Evolutionary conservation across 2,329 filamentous ascomycete genomes (phyloP).

Genomic region (Penicillium sp.): DNA sequence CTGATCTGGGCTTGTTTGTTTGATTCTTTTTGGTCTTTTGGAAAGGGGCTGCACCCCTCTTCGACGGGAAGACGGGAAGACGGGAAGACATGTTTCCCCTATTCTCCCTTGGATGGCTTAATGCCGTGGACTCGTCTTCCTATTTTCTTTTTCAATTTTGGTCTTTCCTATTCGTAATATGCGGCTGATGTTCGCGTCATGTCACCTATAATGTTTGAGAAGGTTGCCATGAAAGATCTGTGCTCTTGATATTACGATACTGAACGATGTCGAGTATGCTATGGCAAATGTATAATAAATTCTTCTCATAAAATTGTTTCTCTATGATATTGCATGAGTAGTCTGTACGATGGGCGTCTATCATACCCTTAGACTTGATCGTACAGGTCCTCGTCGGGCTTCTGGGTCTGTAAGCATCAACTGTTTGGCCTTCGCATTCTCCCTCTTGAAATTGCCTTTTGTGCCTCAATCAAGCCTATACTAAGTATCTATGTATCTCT

Average conservation of each 20-base stretch:
- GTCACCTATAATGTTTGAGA: slow-evolving; percentile 23
- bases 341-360: too few species aligned
- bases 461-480: too few species aligned
- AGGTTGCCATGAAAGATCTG: slow-evolving; percentile 20
- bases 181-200: slow-evolving; percentile 26
- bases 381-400: too few species aligned
- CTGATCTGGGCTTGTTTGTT: slow-evolving; percentile 20
- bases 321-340: background rate
- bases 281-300: slow-evolving; percentile 19
- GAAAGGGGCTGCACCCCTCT: background rate
- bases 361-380: too few species aligned
- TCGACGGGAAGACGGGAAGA: background rate
- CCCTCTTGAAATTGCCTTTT: too few species aligned
- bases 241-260: slow-evolving; percentile 10
- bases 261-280: slow-evolving; percentile 13
- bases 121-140: background rate
- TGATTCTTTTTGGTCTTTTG: slow-evolving; percentile 5
- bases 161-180: slow-evolving; percentile 24
- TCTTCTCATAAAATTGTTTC: background rate
- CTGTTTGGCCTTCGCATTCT: too few species aligned
- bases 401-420: too few species aligned
- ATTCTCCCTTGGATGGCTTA: background rate
- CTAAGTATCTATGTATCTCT: too few species aligned
- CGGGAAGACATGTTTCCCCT: background rate
- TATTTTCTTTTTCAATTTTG: slow-evolving; percentile 5